Percentiles rank a stretch among this genome's conserved stretches.
phyloP scores from a whole-genome alignment of 345 rosid species.

The Acer negundo region DNA sequence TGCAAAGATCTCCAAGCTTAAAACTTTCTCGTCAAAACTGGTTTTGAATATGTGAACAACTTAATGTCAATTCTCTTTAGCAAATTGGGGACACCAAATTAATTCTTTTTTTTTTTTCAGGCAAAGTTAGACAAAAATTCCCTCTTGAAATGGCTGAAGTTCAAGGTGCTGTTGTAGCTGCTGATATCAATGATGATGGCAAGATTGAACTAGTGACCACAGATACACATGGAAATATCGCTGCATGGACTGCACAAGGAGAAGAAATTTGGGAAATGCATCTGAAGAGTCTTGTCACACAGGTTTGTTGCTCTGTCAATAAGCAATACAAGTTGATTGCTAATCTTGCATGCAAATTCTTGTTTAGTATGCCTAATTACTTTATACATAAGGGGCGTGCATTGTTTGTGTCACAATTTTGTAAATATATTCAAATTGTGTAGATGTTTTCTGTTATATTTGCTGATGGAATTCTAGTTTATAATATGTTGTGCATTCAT shows the following conservation, averaged over 20 bases:
- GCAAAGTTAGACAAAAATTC: slow-evolving; percentile 77
- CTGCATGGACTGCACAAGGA: slow-evolving; percentile 98
- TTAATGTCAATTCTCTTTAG: slow-evolving; percentile 26
- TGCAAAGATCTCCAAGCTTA: slow-evolving; percentile 1
- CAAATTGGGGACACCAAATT: slow-evolving; percentile 27
- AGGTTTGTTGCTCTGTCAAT: slow-evolving; percentile 48
- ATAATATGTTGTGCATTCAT: neutral
- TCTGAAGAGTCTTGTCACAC: slow-evolving; percentile 92
- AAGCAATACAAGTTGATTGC: neutral
- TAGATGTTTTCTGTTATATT: neutral
- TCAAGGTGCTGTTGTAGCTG: slow-evolving; percentile 94
- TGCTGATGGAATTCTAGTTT: neutral
- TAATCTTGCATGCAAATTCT: neutral
- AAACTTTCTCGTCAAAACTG: neutral
- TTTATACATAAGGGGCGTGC: neutral
- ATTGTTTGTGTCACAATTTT: slow-evolving; percentile 1
- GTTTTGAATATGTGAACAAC: slow-evolving; percentile 19
- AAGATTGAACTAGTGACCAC: slow-evolving; percentile 95
- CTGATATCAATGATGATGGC: slow-evolving; percentile 99
- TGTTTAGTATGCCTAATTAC: neutral
- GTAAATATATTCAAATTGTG: neutral
- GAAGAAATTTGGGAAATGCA: slow-evolving; percentile 83
- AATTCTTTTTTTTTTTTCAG: slow-evolving; percentile 41
- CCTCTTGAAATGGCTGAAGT: slow-evolving; percentile 99
- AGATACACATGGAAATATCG: slow-evolving; percentile 96